Evolutionary conservation across 306 rosid species (phyloP).

Genomic region (Purshia tridentata): DNA sequence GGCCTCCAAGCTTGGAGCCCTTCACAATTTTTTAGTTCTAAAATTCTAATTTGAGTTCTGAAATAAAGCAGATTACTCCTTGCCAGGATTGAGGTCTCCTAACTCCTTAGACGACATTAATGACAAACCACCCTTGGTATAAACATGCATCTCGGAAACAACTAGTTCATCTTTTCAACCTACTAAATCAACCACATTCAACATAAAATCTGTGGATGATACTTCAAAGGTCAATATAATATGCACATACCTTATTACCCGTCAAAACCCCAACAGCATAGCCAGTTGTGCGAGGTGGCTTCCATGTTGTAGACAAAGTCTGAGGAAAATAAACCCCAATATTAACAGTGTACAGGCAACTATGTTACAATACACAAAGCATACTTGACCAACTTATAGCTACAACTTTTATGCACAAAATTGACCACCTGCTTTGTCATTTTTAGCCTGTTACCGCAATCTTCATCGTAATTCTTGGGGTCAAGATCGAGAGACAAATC

Average conservation of each 20-base stretch:
- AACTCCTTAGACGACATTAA: neutral
- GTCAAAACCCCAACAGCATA: slow-evolving; percentile 72
- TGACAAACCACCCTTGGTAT: neutral
- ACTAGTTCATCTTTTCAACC: slow-evolving; percentile 15
- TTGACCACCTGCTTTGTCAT: slow-evolving; percentile 79
- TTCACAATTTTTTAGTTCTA: neutral
- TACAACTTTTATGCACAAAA: neutral
- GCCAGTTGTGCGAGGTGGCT: slow-evolving; percentile 52
- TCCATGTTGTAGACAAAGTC: slow-evolving; percentile 77
- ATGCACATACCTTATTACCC: slow-evolving; percentile 66
- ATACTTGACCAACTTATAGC: neutral
- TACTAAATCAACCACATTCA: slow-evolving; percentile 1
- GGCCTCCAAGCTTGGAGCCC: neutral
- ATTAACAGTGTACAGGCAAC: neutral
- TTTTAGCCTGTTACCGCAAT: slow-evolving; percentile 32
- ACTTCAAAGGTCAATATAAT: slow-evolving; percentile 10
- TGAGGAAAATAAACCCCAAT: slow-evolving; percentile 35
- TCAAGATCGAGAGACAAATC: slow-evolving; percentile 63
- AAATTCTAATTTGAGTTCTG: neutral
- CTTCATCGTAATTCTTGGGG: slow-evolving; percentile 56
- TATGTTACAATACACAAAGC: neutral
- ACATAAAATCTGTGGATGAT: slow-evolving; percentile 16
- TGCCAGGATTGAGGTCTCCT: neutral
- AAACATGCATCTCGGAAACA: neutral
- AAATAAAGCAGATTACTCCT: neutral